Evolutionary conservation across 306 rosid genomes (phyloP).

Genomic region (Nissolia schottii): DNA sequence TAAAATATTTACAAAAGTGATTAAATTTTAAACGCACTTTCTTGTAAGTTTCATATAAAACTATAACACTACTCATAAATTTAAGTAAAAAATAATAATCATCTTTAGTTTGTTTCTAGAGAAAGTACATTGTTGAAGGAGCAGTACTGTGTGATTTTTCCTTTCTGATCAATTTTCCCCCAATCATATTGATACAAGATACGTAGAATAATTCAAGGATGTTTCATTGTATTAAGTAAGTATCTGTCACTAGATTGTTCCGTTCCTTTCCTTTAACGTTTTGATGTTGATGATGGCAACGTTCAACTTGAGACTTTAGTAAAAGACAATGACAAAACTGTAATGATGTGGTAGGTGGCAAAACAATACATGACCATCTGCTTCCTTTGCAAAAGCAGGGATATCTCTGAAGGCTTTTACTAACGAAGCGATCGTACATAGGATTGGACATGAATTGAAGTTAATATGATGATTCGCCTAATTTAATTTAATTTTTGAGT

Average conservation of each 20-base stretch:
- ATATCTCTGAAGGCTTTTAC: background rate
- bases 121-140: background rate
- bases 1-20: no score
- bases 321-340: background rate
- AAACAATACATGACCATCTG: background rate
- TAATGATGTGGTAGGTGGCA: background rate
- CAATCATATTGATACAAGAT: background rate
- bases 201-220: background rate
- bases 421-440: background rate
- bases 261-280: constrained; percentile 29
- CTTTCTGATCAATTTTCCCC: background rate
- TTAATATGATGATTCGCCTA: no score
- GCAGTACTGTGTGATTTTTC: background rate
- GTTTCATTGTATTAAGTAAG: background rate
- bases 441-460: no score
- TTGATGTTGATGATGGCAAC: constrained; percentile 17
- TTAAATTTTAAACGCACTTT: no score
- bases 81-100: no score
- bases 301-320: background rate
- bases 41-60: no score
- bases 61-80: no score
- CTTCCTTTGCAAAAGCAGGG: background rate
- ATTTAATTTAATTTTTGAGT: no score
- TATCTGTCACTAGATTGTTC: background rate
- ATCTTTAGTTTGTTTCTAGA: background rate